These are phyloP conservation scores for Aspergillus clavatus DNA, from an alignment of 2,329 filamentous ascomycete genomes.

Conservation along the genomic window DNA sequence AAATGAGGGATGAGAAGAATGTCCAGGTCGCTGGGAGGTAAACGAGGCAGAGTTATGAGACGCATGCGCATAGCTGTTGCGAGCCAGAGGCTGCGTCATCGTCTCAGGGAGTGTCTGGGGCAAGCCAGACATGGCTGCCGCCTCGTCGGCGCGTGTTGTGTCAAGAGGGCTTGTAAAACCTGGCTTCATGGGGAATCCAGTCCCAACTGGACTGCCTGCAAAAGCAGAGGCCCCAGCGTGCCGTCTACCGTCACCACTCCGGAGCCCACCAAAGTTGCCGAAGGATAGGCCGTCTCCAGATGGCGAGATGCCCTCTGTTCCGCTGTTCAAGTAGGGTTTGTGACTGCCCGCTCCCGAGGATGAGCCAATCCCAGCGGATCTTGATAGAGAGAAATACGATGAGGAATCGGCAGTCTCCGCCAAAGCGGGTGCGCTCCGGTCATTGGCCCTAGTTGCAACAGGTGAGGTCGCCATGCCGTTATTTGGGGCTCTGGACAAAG, in stretches of 20 bases:
- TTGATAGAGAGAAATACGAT: constrained; percentile 45
- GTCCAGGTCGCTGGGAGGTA: constrained; percentile 29
- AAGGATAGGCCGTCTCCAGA: constrained; percentile 32
- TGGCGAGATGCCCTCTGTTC: constrained; percentile 30
- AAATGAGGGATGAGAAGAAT: constrained; percentile 37
- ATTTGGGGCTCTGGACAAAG: constrained; percentile 42
- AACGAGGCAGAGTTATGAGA: constrained; percentile 34
- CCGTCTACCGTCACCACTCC: constrained; percentile 31
- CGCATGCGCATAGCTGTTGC: constrained; percentile 29
- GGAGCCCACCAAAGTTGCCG: constrained; percentile 27
- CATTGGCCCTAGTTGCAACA: constrained; percentile 50
- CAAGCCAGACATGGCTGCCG: constrained; percentile 27
- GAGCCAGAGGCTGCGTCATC: constrained; percentile 21
- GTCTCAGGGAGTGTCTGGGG: constrained; percentile 27
- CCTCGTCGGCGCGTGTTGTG: constrained; percentile 26
- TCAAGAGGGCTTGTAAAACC: constrained; percentile 28
- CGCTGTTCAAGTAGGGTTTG: constrained; percentile 31
- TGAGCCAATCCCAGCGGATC: constrained; percentile 42
- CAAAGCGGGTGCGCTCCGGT: constrained; percentile 35
- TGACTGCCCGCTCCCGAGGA: constrained; percentile 21
- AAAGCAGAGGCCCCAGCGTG: constrained; percentile 31
- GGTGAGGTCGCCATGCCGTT: constrained; percentile 54
- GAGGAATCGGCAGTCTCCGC: constrained; percentile 43
- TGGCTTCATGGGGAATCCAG: constrained; percentile 29
- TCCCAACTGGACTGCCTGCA: constrained; percentile 25